phyloP scores from a whole-genome alignment of 2,329 filamentous ascomycete species.

The Fusarium xyrophilum region DNA sequence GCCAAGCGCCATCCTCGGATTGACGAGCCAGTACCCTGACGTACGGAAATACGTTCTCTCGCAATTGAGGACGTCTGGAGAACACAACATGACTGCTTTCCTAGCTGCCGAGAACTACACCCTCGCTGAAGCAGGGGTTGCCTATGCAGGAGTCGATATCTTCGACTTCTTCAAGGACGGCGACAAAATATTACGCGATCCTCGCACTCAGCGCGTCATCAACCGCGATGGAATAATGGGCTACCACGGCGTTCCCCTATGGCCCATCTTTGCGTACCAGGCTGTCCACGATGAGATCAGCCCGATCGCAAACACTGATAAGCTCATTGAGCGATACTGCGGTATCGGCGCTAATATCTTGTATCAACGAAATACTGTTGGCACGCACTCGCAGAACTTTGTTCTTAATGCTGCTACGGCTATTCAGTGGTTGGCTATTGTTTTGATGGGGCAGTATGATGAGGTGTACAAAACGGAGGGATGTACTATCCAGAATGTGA shows the following conservation, averaged over 20 bases:
- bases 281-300: conserved; percentile 33
- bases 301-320: conserved; percentile 25
- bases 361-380: conserved; percentile 35
- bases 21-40: conserved; percentile 35
- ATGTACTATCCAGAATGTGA: conserved; percentile 35
- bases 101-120: conserved; percentile 24
- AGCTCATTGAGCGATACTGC: conserved; percentile 30
- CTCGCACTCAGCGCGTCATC: conserved; percentile 7
- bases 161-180: conserved; percentile 28
- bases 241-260: conserved; percentile 35
- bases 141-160: conserved; percentile 21
- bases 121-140: conserved; percentile 8
- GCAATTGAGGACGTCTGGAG: conserved; percentile 24
- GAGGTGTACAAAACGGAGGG: conserved; percentile 20
- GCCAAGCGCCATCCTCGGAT: conserved; percentile 30
- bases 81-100: conserved; percentile 35
- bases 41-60: conserved; percentile 26
- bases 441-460: conserved; percentile 22
- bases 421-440: conserved; percentile 22
- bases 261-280: conserved; percentile 37
- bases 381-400: conserved; percentile 21
- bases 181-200: neutral
- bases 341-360: conserved; percentile 32
- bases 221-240: conserved; percentile 38
- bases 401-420: conserved; percentile 5